Percentiles rank a stretch among this genome's conserved stretches.
Evolutionary conservation across 2,329 filamentous ascomycete genomes (phyloP).

Genomic region (Penicillium sp.): DNA sequence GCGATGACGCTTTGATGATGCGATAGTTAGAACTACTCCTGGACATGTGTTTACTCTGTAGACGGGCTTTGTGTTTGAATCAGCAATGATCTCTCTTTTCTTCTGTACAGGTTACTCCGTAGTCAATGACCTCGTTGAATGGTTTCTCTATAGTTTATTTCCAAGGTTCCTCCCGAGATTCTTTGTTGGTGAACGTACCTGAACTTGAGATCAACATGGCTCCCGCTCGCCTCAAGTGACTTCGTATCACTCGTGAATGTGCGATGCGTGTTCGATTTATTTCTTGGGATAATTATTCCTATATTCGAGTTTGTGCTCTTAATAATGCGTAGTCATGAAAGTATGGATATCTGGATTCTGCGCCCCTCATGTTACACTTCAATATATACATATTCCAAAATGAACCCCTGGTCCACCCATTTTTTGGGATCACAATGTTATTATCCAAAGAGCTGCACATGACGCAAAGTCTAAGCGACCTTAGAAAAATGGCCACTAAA

Average conservation of each 20-base stretch:
- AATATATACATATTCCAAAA: neutral
- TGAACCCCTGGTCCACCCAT: neutral
- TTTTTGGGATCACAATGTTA: neutral
- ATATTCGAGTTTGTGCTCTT: neutral
- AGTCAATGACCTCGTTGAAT: neutral
- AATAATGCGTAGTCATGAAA: neutral
- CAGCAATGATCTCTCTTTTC: neutral
- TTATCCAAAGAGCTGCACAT: neutral
- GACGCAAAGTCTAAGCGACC: neutral
- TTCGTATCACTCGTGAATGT: too few relatives aligned
- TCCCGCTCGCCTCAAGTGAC: neutral
- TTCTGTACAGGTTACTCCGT: too few relatives aligned
- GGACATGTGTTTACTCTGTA: too few relatives aligned
- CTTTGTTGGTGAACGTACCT: neutral
- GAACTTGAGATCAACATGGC: neutral
- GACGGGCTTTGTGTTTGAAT: neutral
- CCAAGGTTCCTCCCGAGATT: neutral
- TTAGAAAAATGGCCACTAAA: neutral
- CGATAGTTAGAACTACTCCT: neutral
- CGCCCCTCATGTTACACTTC: neutral
- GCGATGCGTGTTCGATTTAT: too few relatives aligned
- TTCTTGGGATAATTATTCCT: too few relatives aligned
- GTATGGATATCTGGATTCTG: too few relatives aligned
- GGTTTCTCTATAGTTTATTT: neutral
- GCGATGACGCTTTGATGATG: neutral